Base-by-base conservation (phyloP, 2,329 filamentous ascomycete genomes). In the Exophiala dermatitidis region DNA sequence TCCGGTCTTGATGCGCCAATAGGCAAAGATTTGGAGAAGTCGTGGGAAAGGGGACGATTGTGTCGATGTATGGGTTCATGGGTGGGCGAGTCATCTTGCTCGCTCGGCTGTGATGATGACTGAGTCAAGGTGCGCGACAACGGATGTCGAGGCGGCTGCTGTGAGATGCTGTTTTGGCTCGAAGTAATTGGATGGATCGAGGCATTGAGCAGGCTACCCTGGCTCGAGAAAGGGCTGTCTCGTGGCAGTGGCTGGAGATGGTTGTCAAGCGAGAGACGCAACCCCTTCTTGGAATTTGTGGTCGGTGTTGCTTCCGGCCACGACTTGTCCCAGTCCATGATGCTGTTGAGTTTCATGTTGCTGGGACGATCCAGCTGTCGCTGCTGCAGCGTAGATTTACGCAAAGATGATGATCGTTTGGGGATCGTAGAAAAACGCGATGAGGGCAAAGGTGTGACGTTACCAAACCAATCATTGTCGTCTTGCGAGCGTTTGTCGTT, bases 301-400 rank as follows among this genome's bases (percentile, higher is more conserved):
- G 70, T 71, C 12, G 82, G 78, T 0, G 82, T 75, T 3, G 79
- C 72, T 31, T 62, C 60, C 2, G 54, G 49, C 56, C 56, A 60
- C 7, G 54, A 55, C 31, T 77, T 74, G 51, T 87, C 84, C 31
- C 52, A 60, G 12, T 59, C 64, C 54, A 56, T 70, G 64, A 54
- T 65, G 63, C 55, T 62, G 52, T 51, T 62, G 41, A 60, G 64
- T 60, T 60, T 66, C 66, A 52, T 69, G 57, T 56, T 69, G 64
- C 53, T 67, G 60, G 62, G 83, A 52, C 85, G 80, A 37, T 86
- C 84, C 40, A 81, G 79, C 58, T 86, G 80, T 38, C 91, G 84
- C 69, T 95, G 90, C 66, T 94, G 89, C 28, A 95, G 71, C 0
- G 91, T 95, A 2, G 90, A 94, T 67, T 85, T 90, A 54, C 91